Evolutionary conservation across 768 basidiomycete species (phyloP).

Genomic region (Chalciporus sphaerocephalus): DNA sequence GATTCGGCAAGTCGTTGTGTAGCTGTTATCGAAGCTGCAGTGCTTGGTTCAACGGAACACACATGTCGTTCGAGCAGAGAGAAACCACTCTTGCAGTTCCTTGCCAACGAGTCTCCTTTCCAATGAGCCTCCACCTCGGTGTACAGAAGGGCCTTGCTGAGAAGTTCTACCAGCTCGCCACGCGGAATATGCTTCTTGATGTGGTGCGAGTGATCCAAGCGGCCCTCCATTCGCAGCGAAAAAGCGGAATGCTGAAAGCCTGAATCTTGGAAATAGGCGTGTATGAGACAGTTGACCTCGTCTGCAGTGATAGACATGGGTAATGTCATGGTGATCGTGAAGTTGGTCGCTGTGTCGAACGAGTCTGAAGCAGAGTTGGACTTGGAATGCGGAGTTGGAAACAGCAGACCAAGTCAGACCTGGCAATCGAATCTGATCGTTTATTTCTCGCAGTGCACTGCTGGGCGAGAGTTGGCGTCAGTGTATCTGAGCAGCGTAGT

Average conservation of each 20-base stretch:
- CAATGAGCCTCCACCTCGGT: conserved; percentile 82
- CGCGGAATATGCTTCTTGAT: conserved; percentile 72
- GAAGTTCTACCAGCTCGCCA: conserved; percentile 76
- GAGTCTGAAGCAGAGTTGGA: too few relatives aligned
- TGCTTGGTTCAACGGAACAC: conserved; percentile 52
- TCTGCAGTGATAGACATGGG: conserved; percentile 70
- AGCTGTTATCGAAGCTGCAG: conserved; percentile 10
- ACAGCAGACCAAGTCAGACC: too few relatives aligned
- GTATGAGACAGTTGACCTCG: conserved; percentile 80
- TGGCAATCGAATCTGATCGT: too few relatives aligned
- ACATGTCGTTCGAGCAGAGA: conserved; percentile 71
- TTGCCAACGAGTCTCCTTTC: conserved; percentile 56
- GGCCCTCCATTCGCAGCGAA: conserved; percentile 69
- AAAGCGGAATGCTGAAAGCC: conserved; percentile 83
- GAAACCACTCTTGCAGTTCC: conserved; percentile 66
- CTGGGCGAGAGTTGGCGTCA: too few relatives aligned
- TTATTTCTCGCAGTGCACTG: too few relatives aligned
- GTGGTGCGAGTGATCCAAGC: conserved; percentile 64
- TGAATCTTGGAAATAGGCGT: conserved; percentile 80
- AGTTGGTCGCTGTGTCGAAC: too few relatives aligned
- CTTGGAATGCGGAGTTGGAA: conserved; percentile 27
- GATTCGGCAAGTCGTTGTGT: conserved; percentile 18
- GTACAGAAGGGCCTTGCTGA: conserved; percentile 77
- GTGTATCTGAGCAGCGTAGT: too few relatives aligned
- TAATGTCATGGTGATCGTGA: conserved; percentile 31